phyloP scores from a whole-genome alignment of 192 early-diverging fungal genomes.

The Gaertneriomyces semiglobifer region DNA sequence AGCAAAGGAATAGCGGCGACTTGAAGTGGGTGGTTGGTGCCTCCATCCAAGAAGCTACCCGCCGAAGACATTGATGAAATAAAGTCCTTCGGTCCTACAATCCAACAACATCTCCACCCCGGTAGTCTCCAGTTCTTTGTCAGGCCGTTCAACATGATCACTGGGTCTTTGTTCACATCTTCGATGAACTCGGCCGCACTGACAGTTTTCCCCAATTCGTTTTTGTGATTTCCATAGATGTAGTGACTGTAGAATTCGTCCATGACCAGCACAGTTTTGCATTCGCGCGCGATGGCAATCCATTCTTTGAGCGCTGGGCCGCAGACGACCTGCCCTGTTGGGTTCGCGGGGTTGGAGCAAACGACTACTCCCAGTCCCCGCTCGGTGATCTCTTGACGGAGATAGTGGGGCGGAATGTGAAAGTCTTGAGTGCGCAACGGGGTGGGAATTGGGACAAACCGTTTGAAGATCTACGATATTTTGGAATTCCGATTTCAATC shows the following conservation, averaged over 20 bases:
- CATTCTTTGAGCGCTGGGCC: conserved; percentile 42
- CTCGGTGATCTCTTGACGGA: conserved; percentile 42
- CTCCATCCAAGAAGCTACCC: conserved; percentile 54
- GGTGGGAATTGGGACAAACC: conserved; percentile 56
- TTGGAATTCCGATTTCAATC: conserved; percentile 4
- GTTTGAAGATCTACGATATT: conserved; percentile 45
- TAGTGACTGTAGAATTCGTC: conserved; percentile 58
- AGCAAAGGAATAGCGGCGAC: conserved; percentile 49
- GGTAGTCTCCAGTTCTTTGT: conserved; percentile 55
- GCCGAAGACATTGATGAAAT: conserved; percentile 49
- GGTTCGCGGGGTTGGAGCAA: conserved; percentile 52
- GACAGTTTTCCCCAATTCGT: conserved; percentile 40
- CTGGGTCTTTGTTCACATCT: conserved; percentile 49
- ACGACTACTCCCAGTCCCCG: conserved; percentile 50
- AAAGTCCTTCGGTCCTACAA: conserved; percentile 50
- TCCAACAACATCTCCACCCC: conserved; percentile 59
- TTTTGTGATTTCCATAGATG: conserved; percentile 39
- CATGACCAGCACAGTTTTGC: conserved; percentile 48
- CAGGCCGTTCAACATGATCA: conserved; percentile 48
- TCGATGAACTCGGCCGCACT: conserved; percentile 44
- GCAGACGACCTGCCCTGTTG: conserved; percentile 49
- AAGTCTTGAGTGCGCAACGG: conserved; percentile 41
- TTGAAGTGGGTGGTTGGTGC: conserved; percentile 55
- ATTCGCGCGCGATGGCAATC: conserved; percentile 35
- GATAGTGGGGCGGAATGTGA: conserved; percentile 43